Base-by-base conservation (phyloP, 768 basidiomycete genomes). In the Heimioporus sp. region DNA sequence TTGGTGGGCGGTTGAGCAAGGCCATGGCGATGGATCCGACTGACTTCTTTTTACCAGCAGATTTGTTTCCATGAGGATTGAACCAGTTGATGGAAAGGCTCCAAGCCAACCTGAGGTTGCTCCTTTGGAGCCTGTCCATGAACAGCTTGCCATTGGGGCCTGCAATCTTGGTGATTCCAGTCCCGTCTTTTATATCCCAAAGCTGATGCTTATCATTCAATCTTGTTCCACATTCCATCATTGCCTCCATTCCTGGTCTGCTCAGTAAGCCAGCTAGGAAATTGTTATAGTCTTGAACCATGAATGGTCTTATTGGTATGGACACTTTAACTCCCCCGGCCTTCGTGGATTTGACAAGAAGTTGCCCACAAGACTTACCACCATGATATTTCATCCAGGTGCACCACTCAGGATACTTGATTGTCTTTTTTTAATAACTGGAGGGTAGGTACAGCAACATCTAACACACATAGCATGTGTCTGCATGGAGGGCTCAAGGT, bases 221-320 rank as follows among this genome's bases (percentile, higher is more conserved):
- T 17, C n/a, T 34, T 5, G 19, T 53, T 49, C 40, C 52, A 13
- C 37, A 43, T 24, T 73, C 68, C 51, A 74, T 59, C 13, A 48
- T 45, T 1, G 61, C 53, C 49, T 71, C 70, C 10, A 65, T 59
- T 0, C 65, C 70, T 0, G 55, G 58, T 8, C 57, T 49, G 20
- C 56, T 64, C 15, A 66, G 48, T 31, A 74, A 37, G 9, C 57
- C 17, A 10, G 54, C 64, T 3, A 71, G 38, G 54, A 67, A 74
- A 13, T 64, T 32, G 9, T 64, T 58, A 6, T 69, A 44, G 31
- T 69, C 63, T 19, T 72, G 67, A 16, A 68, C 61, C 4, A 62
- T 30, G 34, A 59, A 71, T 21, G 48, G 43, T 15, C 50, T 45
- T 13, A 52, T 39, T 2, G 54, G 65, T 8, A 19, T 37, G 16